Percentiles rank a stretch among this genome's conserved stretches.
phyloP scores from a whole-genome alignment of 768 basidiomycete species.

The Megacollybia marginata region DNA sequence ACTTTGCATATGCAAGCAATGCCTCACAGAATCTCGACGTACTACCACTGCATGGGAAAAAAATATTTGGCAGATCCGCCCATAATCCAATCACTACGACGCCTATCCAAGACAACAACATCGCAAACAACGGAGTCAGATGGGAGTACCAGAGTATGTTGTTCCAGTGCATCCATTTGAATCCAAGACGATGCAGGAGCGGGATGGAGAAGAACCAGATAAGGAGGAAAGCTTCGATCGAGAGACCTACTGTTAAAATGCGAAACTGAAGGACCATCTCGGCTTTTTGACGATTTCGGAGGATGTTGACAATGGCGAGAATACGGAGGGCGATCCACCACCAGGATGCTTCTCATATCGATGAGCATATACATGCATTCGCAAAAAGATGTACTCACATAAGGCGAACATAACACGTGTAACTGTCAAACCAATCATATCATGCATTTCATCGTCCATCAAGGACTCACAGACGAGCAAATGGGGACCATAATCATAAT shows the following conservation, averaged over 20 bases:
- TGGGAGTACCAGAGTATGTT: not conserved
- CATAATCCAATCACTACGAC: not conserved
- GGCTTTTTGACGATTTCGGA: not conserved
- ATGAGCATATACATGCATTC: not conserved
- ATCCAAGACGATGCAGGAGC: not conserved
- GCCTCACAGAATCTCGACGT: not conserved
- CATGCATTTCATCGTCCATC: too few species aligned
- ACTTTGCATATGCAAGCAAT: not conserved
- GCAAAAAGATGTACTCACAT: not conserved
- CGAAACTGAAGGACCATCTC: not conserved
- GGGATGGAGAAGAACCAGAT: not conserved
- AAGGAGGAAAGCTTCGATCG: not conserved
- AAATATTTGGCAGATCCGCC: not conserved
- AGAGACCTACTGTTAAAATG: not conserved
- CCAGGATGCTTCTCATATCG: not conserved
- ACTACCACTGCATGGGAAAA: not conserved
- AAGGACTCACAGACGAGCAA: not conserved
- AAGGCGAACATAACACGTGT: not conserved
- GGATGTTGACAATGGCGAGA: not conserved
- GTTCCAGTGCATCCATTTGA: not conserved
- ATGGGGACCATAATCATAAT: not conserved
- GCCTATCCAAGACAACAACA: not conserved
- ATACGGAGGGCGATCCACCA: not conserved
- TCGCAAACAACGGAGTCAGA: not conserved
- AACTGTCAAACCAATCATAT: not conserved